Evolutionary conservation across 2,329 filamentous ascomycete species (phyloP).

Genomic region (Fusarium miscanthi): DNA sequence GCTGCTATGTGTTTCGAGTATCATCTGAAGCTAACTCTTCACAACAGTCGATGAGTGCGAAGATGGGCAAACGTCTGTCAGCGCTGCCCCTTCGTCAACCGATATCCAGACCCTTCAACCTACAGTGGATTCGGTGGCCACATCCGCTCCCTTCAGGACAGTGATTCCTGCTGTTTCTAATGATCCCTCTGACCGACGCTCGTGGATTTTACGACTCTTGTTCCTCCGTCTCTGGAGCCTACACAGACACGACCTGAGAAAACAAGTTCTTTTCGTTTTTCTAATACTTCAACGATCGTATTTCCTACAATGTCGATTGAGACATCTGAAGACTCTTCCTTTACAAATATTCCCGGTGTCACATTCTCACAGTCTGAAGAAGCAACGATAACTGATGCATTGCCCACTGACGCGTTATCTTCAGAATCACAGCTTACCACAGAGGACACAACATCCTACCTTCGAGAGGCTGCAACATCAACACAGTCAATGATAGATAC

Average conservation of each 20-base stretch:
- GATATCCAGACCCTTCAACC: too few species aligned
- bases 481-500: fast-evolving
- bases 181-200: fast-evolving
- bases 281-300: neutral
- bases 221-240: neutral
- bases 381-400: neutral
- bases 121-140: neutral
- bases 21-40: neutral
- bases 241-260: neutral
- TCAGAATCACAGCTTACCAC: neutral
- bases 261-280: neutral
- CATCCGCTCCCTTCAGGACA: neutral
- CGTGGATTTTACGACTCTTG: neutral
- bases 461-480: fast-evolving
- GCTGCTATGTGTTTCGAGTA: fast-evolving
- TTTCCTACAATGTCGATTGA: neutral
- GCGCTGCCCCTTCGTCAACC: neutral
- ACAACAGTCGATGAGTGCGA: neutral
- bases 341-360: neutral
- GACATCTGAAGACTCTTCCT: neutral
- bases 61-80: neutral
- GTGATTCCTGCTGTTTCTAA: fast-evolving
- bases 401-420: neutral
- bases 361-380: neutral
- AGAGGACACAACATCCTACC: fast-evolving